phyloP scores from a whole-genome alignment of 768 basidiomycete species.

The Suillus subalutaceus region DNA sequence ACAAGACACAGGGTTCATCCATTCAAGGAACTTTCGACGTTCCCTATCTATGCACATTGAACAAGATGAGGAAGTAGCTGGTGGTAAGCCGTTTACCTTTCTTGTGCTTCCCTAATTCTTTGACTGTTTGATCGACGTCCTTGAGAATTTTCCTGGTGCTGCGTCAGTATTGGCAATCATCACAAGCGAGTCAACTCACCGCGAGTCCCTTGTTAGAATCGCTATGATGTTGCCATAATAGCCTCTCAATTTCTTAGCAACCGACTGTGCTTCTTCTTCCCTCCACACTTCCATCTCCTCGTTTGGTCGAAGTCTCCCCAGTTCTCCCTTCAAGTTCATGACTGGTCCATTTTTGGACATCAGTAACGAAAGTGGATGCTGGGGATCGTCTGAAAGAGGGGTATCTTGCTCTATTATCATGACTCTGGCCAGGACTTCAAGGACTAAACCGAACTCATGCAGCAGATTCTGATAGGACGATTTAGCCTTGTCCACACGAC shows the following conservation, averaged over 20 bases:
- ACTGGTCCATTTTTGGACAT: neutral
- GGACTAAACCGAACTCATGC: neutral
- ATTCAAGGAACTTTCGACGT: too few species aligned
- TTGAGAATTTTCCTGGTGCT: neutral
- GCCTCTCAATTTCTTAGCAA: neutral
- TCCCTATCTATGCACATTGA: too few species aligned
- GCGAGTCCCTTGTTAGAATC: neutral
- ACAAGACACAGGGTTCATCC: too few species aligned
- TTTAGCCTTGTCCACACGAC: neutral
- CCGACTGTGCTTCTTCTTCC: neutral
- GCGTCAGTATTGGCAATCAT: neutral
- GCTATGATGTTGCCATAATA: neutral
- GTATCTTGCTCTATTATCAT: neutral
- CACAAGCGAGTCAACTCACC: neutral
- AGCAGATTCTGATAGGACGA: neutral
- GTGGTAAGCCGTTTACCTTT: neutral
- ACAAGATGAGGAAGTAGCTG: too few species aligned
- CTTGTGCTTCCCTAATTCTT: neutral
- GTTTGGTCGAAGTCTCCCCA: neutral
- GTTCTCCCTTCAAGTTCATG: neutral
- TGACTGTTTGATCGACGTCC: neutral
- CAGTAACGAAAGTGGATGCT: neutral
- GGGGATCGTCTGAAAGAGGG: neutral
- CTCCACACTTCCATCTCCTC: neutral
- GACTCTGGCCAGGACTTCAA: neutral